Evolutionary conservation across 2,329 filamentous ascomycete genomes (phyloP), one percentile per base, ranked within the genome.

Genomic region (Apiospora pterosperma): DNA sequence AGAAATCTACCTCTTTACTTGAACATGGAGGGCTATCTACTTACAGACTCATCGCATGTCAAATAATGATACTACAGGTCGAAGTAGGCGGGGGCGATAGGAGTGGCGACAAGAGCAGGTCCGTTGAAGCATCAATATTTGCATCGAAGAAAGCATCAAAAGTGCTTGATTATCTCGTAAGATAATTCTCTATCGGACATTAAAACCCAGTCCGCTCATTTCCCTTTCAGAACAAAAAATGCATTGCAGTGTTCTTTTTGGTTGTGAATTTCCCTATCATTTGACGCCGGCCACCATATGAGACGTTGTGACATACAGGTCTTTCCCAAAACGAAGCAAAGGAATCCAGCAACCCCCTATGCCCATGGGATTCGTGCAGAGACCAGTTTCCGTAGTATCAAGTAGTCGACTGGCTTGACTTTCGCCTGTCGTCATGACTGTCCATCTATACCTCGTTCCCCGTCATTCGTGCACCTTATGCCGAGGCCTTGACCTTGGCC

Each of bases 401-500:
- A 39, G 58, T 60, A 60, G 58, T 60, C 34, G 36, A 60, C 34
- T 3, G 58, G 34, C 58, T 60, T 60, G 12, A 19, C 1, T 60
- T 60, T 59, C 48, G 48, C 44, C 62, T 25, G 36, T 48, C 42
- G 61, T 34, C 61, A 23, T 55, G 28, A 48, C 39, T 60, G 58
- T 60, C 42, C 36, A 52, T 41, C 63, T 60, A 61, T 64, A 60
- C 59, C 48, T 28, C 48, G 44, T 64, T 42, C 48, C 63, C 36
- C 61, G 63, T 42, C 63, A 62, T 65, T 66, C 62, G 77, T 79
- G 48, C 48, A 34, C 28, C 48, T 84, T 91, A 92, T 81, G 91
- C 90, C 76, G 90, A 84, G 76, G 91, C 90, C 86, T 91, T 92
- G 84, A 97, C 85, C 89, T 97, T 97, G 80, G 93, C 92, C 80